Conservation (phyloP, 2,329 filamentous ascomycete species). For the Nigrospora osmanthi region DNA sequence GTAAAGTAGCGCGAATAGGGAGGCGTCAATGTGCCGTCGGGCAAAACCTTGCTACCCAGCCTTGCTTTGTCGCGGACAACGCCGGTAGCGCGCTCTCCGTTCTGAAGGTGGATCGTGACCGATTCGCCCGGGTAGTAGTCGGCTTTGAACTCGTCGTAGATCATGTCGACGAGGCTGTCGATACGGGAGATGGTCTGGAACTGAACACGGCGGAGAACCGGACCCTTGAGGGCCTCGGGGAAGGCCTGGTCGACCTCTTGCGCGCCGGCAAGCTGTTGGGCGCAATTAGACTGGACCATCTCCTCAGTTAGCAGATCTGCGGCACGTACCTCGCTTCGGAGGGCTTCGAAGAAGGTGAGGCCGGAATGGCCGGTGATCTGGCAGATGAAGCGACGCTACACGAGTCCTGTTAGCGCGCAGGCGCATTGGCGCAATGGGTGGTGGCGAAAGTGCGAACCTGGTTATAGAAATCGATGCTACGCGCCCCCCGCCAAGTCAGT, state of each 20-base stretch:
- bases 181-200: slow-evolving; percentile 85
- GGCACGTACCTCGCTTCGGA: slow-evolving; percentile 70
- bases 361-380: slow-evolving; percentile 91
- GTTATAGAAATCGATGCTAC: slow-evolving; percentile 86
- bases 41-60: slow-evolving; percentile 53
- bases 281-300: slow-evolving; percentile 10
- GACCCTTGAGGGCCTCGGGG: slow-evolving; percentile 83
- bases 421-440: neutral
- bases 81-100: slow-evolving; percentile 63
- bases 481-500: slow-evolving; percentile 3
- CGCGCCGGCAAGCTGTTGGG: slow-evolving; percentile 61
- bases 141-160: slow-evolving; percentile 73
- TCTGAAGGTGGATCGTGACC: slow-evolving; percentile 64
- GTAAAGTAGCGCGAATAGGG: slow-evolving; percentile 78
- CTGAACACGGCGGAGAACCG: slow-evolving; percentile 83
- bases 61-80: slow-evolving; percentile 79
- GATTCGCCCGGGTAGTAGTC: slow-evolving; percentile 88
- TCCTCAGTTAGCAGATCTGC: slow-evolving; percentile 19
- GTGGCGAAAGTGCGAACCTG: slow-evolving; percentile 46
- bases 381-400: slow-evolving; percentile 81
- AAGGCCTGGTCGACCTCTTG: slow-evolving; percentile 88
- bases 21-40: slow-evolving; percentile 62
- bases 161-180: slow-evolving; percentile 65
- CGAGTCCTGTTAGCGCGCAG: neutral
- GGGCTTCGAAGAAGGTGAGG: slow-evolving; percentile 85